These are phyloP conservation scores for Debaryomyces sp. DNA, from an alignment of 1,139 yeast species.

Conservation along the genomic window DNA sequence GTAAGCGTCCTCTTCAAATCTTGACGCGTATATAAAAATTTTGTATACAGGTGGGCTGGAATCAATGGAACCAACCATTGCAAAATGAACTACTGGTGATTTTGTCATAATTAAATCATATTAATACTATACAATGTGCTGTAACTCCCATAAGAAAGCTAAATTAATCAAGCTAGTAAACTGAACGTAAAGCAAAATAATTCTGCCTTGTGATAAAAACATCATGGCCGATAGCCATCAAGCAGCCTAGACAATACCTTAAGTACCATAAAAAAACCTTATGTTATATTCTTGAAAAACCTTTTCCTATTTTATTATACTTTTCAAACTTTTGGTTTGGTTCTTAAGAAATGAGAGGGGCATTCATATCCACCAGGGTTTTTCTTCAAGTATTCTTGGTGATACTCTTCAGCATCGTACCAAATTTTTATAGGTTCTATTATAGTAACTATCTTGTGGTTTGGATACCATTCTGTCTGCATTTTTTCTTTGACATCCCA, in stretches of 20 bases:
- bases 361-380: conserved; percentile 89
- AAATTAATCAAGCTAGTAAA: neutral
- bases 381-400: conserved; percentile 75
- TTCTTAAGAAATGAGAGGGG: conserved; percentile 78
- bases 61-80: neutral
- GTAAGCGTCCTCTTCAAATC: neutral
- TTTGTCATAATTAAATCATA: neutral
- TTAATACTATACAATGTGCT: neutral
- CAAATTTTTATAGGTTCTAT: conserved; percentile 70
- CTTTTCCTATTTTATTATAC: neutral
- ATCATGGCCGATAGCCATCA: too few species aligned
- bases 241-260: neutral
- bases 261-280: too few species aligned
- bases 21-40: conserved; percentile 4
- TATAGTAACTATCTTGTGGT: conserved; percentile 54
- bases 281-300: neutral
- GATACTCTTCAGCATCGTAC: conserved; percentile 94
- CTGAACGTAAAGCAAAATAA: neutral
- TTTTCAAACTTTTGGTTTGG: conserved; percentile 27
- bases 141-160: neutral
- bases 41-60: neutral
- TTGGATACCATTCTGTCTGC: conserved; percentile 48
- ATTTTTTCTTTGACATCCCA: conserved; percentile 29
- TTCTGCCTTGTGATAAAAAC: too few species aligned
- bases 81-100: neutral